These are phyloP conservation scores for Guadua angustifolia DNA, from an alignment of 176 grass and related monocot genomes.

Conservation along the genomic window DNA sequence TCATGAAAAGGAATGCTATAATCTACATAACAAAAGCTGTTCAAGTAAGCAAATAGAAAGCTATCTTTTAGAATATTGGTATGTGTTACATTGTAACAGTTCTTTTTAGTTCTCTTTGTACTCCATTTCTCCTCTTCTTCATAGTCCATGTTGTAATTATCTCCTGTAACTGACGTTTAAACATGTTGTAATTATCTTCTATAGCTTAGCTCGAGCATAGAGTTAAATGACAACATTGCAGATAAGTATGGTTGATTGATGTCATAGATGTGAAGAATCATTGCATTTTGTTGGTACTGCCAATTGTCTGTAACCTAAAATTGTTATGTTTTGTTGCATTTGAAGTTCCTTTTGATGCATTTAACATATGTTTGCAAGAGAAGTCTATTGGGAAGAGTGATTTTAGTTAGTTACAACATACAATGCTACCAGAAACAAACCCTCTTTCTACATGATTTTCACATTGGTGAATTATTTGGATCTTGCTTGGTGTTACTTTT, in stretches of 20 bases:
- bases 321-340: neutral
- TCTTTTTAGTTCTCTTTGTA: no score
- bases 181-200: no score
- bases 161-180: no score
- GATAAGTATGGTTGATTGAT: neutral
- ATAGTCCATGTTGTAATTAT: no score
- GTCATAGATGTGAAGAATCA: neutral
- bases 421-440: no score
- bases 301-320: neutral
- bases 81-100: no score
- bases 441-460: neutral
- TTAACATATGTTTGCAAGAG: neutral
- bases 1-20: no score
- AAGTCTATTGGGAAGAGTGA: neutral
- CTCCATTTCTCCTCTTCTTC: no score
- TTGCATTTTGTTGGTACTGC: neutral
- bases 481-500: neutral
- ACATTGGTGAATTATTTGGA: neutral
- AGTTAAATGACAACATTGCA: neutral
- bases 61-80: no score
- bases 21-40: no score
- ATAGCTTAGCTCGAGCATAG: neutral
- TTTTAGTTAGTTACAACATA: neutral
- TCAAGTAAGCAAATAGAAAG: no score
- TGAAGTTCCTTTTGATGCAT: neutral